Percentiles rank a stretch among this genome's conserved stretches.
These are phyloP conservation scores for Macroventuria anomochaeta DNA, from an alignment of 2,329 filamentous ascomycete species.

Conservation along the genomic window DNA sequence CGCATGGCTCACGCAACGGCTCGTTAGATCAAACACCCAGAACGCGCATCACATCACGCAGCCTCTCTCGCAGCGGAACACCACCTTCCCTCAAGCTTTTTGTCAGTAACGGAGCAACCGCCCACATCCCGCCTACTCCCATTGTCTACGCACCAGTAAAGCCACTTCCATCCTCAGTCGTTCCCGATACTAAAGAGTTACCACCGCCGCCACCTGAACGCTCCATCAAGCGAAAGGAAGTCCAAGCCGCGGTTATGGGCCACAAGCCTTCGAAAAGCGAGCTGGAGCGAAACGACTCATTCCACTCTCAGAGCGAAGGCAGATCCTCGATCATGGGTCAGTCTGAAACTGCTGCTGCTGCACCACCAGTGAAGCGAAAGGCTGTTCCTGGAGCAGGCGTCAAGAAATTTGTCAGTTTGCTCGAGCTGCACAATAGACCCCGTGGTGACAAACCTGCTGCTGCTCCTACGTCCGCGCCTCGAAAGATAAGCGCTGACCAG, in stretches of 20 bases:
- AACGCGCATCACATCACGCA: slow-evolving; percentile 39
- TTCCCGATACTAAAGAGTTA: slow-evolving; percentile 33
- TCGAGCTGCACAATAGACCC: slow-evolving; percentile 38
- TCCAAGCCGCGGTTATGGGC: slow-evolving; percentile 28
- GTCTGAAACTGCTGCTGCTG: slow-evolving; percentile 10
- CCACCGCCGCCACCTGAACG: slow-evolving; percentile 48
- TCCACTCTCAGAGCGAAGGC: slow-evolving; percentile 31
- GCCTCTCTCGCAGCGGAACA: slow-evolving; percentile 44
- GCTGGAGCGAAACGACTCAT: slow-evolving; percentile 37
- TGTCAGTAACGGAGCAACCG: slow-evolving; percentile 50
- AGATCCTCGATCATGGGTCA: background rate
- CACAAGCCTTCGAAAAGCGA: slow-evolving; percentile 32
- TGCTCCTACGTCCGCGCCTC: slow-evolving; percentile 27
- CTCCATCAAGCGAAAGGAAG: slow-evolving; percentile 30
- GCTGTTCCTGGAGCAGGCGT: slow-evolving; percentile 26
- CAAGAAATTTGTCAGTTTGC: slow-evolving; percentile 39
- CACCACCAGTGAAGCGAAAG: slow-evolving; percentile 36
- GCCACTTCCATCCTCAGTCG: slow-evolving; percentile 16
- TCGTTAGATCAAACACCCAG: slow-evolving; percentile 31
- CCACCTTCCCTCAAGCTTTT: slow-evolving; percentile 44
- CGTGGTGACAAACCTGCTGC: slow-evolving; percentile 38
- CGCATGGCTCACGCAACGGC: slow-evolving; percentile 25
- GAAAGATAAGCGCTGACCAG: slow-evolving; percentile 21
- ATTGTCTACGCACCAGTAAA: slow-evolving; percentile 8
- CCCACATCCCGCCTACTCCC: slow-evolving; percentile 37